Evolutionary conservation across 176 grass and related monocot species (phyloP).

Genomic region (Aegilops sharonensis): DNA sequence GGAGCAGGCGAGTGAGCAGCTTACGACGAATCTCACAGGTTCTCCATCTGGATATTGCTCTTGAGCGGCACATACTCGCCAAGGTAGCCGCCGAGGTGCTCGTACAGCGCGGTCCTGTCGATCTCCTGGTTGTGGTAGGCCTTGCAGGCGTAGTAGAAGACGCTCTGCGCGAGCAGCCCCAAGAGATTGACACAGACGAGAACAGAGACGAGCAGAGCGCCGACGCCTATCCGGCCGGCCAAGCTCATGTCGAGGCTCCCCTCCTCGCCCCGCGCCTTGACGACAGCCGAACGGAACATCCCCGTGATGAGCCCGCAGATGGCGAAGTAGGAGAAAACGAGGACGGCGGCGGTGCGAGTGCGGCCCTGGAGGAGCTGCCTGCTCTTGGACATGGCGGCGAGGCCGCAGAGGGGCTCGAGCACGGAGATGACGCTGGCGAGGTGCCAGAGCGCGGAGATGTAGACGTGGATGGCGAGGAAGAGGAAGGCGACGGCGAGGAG

Average conservation of each 20-base stretch:
- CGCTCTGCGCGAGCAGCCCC: conserved; percentile 83
- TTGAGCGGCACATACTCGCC: conserved; percentile 96
- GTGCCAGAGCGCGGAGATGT: conserved; percentile 95
- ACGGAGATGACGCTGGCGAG: conserved; percentile 95
- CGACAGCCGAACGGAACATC: conserved; percentile 75
- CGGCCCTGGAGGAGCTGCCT: conserved; percentile 66
- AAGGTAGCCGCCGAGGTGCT: conserved; percentile 91
- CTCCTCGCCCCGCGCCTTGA: conserved; percentile 67
- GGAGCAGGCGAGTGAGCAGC: conserved; percentile 29
- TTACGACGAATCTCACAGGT: conserved; percentile 60
- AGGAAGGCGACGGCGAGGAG: conserved; percentile 35
- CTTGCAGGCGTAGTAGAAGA: conserved; percentile 98
- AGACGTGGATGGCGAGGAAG: conserved; percentile 85
- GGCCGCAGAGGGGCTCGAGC: conserved; percentile 83
- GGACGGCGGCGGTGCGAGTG: conserved; percentile 42
- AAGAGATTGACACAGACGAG: conserved; percentile 76
- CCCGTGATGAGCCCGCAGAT: conserved; percentile 54
- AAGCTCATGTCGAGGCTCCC: conserved; percentile 64
- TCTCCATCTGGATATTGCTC: conserved; percentile 95
- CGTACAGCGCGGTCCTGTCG: conserved; percentile 70
- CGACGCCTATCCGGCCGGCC: conserved; percentile 42
- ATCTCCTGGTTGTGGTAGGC: conserved; percentile 96
- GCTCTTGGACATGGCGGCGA: conserved; percentile 88
- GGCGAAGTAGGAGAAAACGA: conserved; percentile 72
- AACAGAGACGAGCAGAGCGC: conserved; percentile 62